These are phyloP conservation scores for Pestalotiopsis sp. DNA, from an alignment of 2,329 filamentous ascomycete species.

Conservation along the genomic window DNA sequence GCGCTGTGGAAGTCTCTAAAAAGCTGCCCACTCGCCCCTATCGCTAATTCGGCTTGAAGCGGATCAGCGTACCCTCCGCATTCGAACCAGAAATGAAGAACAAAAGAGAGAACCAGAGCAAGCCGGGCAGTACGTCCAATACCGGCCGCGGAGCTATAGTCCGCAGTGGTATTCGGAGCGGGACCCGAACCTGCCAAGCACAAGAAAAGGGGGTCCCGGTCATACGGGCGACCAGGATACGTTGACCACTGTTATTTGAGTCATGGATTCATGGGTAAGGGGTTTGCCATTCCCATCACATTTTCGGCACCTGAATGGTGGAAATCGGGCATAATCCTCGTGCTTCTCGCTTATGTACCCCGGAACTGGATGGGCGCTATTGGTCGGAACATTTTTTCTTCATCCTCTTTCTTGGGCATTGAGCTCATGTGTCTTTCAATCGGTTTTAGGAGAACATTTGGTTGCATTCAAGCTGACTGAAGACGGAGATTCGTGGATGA, in stretches of 20 bases:
- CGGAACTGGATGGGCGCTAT: neutral
- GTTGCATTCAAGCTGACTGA: neutral
- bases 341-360: slow-evolving; percentile 1
- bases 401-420: neutral
- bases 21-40: neutral
- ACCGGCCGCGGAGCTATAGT: neutral
- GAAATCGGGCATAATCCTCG: neutral
- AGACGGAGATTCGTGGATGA: neutral
- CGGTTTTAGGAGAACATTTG: neutral
- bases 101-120: neutral
- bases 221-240: neutral
- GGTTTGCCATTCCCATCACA: neutral
- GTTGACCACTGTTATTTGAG: neutral
- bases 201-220: neutral
- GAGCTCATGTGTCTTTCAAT: neutral
- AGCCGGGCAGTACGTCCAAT: neutral
- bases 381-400: neutral
- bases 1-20: neutral
- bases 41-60: neutral
- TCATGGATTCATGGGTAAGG: neutral
- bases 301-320: slow-evolving; percentile 1
- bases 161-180: slow-evolving; percentile 6
- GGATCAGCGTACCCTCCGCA: neutral
- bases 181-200: neutral
- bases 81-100: neutral